Base-by-base conservation (phyloP, 2,329 filamentous ascomycete species). In the Alternaria sp. region DNA sequence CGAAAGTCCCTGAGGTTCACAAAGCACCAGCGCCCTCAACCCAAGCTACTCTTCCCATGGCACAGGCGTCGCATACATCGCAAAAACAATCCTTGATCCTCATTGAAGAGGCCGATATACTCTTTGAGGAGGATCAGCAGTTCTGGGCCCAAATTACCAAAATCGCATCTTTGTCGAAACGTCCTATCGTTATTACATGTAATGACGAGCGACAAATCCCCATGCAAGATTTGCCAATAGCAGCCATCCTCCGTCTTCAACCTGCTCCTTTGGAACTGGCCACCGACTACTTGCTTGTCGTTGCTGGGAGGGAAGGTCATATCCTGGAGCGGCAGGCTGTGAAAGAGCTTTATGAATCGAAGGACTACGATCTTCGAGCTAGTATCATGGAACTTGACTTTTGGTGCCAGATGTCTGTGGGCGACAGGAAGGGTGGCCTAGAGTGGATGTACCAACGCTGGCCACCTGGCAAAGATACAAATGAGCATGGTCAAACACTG, bases 321-420 rank as follows among this genome's bases (percentile, higher is more conserved):
- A 80, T 92, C 1, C 81, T 99, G 12, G 80, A 84, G 39, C 86
- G 92, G 41, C 76, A 86, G 26, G 87, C 92, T 0, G 85, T 96
- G 0, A 83, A 85, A 52, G 81, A 86, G 7, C 84, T 99, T 3
- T 97, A 93, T 71, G 82, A 85, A 54, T 87, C 87, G 14, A 90
- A 91, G 54, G 77, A 84, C 2, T 80, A 85, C 28, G 95, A 99
- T 75, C 81, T 99, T 12, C 89, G 95, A 55, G 92, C 90, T 22
- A 89, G 90, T 2, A 87, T 99, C 49, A 89, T 86, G 57, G 93
- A 98, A 62, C 85, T 99, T 28, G 90, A 96, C 75, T 95, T 96
- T 75, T 99, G 94, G 94, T 99, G 96, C 75, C 95, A 99, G 76
- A 93, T 98, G 79, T 93, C 91, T 0, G 88, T 99, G 9, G 96